Evolutionary conservation across 2,329 filamentous ascomycete species (phyloP), one percentile per base, ranked within the genome.

Genomic region (Metarhizium humberi): DNA sequence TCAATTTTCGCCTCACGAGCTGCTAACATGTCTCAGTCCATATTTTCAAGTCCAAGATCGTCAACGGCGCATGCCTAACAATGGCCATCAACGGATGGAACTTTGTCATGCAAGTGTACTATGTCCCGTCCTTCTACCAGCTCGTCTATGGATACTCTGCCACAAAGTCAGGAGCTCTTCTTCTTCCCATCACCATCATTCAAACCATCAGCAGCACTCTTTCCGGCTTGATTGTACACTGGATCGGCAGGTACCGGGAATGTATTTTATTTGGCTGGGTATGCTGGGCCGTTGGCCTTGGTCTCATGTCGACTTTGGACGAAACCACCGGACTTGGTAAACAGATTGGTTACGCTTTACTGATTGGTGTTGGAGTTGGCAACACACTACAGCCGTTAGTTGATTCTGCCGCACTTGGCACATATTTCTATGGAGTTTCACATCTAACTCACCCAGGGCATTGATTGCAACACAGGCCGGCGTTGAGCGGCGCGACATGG

Each of bases 81-180:
- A 80, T 80, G 76, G 77, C 78, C 40, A 75, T 82, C 62, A 81
- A 81, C 52, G 79, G 79, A 3, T 82, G 79, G 79, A 81, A 81
- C 59, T 81, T 81, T 55, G 69, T 81, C 29, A 74, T 79, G n/a
- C 79, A 82, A 58, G 68, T 79, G 7, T 78, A 78, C 58, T 78
- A 73, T 55, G 71, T 76, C 4, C 73, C 73, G 0, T 68, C 71
- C 0, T 77, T 76, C 57, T 77, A 77, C 57, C 75, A 77, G 53
- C 70, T 77, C 11, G 71, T 68, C 1, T 76, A 74, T 54, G 69
- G 67, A 20, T 77, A 75, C 59, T 72, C 68, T 0, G 70, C 72
- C 1, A 74, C 73, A 3, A 71, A 68, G 49, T 67, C 73, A 0
- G 73, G 70, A 29, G 71, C 71, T 0, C 71, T 77, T 60, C 61